Base-by-base conservation (phyloP, 148 eudicot species). In the Bassia scoparia region DNA sequence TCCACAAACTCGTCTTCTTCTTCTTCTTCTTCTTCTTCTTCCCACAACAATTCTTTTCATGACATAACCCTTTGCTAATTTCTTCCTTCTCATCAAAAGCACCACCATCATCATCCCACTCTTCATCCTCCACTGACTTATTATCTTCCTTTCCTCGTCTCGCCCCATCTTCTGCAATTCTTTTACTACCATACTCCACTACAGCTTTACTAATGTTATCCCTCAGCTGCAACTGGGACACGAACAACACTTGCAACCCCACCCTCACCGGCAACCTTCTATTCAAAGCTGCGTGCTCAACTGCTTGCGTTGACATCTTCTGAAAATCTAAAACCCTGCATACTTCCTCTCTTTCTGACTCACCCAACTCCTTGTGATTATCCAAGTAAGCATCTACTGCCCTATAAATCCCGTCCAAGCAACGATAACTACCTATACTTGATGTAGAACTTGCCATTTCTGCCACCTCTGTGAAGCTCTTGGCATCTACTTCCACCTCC, bases 1-100 rank as follows among this genome's bases (percentile, higher is more conserved):
- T 84, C 97, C 97, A 92, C 63, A 92, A 48, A 55, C 89, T 79
- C 61, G 26, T 73, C 67, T 85, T 92, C 84, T 85, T 80, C 59
- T 46, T 41, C 71, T 75, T 73, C 67, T 85, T 92, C 84, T 85
- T 80, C 59, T 46, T 41, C 71, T 75, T 76, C 73, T 9, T 58
- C 33, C 34, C 71, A 67, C 83, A 77, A 44, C 72, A 64, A 43
- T 60, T 81, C 16, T 74, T 76, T 62, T 79, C 73, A 56, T 70
- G 78, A 14, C 61, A 71, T 2, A 52, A 20, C 1, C 61, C 73
- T 50, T 60, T 69, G 4, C 37, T 70, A 15, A 88, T 81, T 75
- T 83, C 87, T 62, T 60, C 79, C 67, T 63, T 84, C 82, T 84
- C 86, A 63, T 88, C 94, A 68, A 84, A 77, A 59, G 60, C 76